Conservation (phyloP, 202 grass and related monocot species). For the Carex sylvatica region DNA sequence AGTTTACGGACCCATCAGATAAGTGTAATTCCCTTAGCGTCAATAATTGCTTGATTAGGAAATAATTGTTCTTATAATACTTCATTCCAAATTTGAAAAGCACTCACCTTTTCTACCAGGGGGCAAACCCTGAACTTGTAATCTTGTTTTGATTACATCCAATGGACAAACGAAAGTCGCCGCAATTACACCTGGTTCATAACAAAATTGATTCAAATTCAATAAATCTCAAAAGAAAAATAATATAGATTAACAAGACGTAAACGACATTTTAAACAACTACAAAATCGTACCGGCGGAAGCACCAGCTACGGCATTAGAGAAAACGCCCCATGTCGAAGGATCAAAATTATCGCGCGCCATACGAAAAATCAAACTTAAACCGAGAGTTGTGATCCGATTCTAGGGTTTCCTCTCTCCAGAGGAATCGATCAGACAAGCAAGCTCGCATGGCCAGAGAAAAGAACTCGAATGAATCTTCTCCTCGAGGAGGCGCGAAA, state of each 20-base stretch:
- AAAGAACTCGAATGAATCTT: slow-evolving; percentile 29
- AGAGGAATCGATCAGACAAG: slow-evolving; percentile 19
- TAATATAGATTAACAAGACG: background rate
- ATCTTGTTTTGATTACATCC: slow-evolving; percentile 96
- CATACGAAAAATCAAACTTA: slow-evolving; percentile 27
- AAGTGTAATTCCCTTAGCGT: background rate
- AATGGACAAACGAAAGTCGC: slow-evolving; percentile 94
- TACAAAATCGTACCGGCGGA: slow-evolving; percentile 52
- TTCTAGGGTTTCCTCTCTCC: slow-evolving; percentile 31
- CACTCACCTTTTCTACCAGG: slow-evolving; percentile 45
- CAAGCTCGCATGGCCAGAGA: slow-evolving; percentile 25
- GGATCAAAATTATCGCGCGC: slow-evolving; percentile 24
- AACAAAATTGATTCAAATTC: slow-evolving; percentile 24
- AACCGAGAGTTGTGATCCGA: background rate
- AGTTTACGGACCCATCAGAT: background rate
- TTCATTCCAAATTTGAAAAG: slow-evolving; percentile 24
- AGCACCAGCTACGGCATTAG: slow-evolving; percentile 63
- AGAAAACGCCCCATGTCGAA: slow-evolving; percentile 40
- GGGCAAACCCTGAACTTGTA: slow-evolving; percentile 83
- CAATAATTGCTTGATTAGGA: background rate
- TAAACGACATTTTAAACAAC: background rate
- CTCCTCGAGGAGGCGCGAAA: slow-evolving; percentile 12
- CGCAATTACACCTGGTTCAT: slow-evolving; percentile 58
- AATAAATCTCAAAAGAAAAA: background rate
- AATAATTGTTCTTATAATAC: background rate